These are phyloP conservation scores for Halophytophthora batemanensis DNA, from an alignment of 352 stramenopile species.

Conservation along the genomic window DNA sequence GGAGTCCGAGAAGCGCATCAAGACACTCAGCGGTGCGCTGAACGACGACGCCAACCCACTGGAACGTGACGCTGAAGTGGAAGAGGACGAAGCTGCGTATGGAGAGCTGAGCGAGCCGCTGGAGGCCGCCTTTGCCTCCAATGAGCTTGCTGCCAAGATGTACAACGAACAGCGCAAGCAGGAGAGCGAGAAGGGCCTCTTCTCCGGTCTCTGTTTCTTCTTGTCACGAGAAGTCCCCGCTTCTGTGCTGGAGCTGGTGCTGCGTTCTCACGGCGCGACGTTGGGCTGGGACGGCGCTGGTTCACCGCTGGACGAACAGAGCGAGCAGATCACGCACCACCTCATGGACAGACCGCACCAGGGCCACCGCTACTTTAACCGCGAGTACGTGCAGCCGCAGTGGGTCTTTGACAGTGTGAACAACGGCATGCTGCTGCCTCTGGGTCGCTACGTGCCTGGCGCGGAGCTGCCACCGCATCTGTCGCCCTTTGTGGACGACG, in stretches of 20 bases:
- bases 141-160: conserved; percentile 78
- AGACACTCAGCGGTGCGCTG: conserved; percentile 51
- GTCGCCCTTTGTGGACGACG: conserved; percentile 97
- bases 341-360: conserved; percentile 94
- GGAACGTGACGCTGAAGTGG: conserved; percentile 74
- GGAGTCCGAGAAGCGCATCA: conserved; percentile 86
- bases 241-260: conserved; percentile 95
- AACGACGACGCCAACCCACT: conserved; percentile 37
- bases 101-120: conserved; percentile 90
- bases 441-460: conserved; percentile 92
- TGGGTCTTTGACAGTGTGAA: conserved; percentile 99
- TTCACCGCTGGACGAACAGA: conserved; percentile 90
- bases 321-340: conserved; percentile 96
- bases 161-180: conserved; percentile 81
- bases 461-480: conserved; percentile 87
- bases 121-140: conserved; percentile 82
- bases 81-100: conserved; percentile 66
- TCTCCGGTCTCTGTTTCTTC: conserved; percentile 88
- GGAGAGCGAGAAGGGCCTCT: conserved; percentile 70
- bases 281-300: conserved; percentile 95
- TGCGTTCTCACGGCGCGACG: conserved; percentile 91
- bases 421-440: conserved; percentile 93
- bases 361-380: conserved; percentile 83
- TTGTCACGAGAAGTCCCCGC: conserved; percentile 94
- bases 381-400: conserved; percentile 99